phyloP scores from a whole-genome alignment of 495 filamentous ascomycete genomes.

The Penicillium cinerascens region DNA sequence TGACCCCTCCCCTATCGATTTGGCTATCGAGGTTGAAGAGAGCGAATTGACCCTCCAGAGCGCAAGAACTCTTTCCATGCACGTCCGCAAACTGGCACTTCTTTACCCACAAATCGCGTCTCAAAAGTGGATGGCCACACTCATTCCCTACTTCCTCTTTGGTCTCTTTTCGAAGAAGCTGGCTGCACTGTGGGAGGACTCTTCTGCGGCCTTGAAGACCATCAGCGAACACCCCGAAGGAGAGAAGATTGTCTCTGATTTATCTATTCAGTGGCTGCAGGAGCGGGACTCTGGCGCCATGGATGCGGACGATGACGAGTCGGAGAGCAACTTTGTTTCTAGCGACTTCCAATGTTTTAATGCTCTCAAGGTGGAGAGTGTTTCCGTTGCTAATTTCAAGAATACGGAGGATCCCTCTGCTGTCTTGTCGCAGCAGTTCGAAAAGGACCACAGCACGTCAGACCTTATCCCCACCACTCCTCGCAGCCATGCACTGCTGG shows the following conservation, averaged over 20 bases:
- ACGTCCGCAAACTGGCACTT: constrained; percentile 71
- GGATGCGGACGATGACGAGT: constrained; percentile 20
- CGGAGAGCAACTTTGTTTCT: constrained; percentile 27
- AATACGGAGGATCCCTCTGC: constrained; percentile 16
- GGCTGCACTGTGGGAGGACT: constrained; percentile 81
- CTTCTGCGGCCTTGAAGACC: constrained; percentile 66
- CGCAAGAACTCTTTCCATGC: constrained; percentile 71
- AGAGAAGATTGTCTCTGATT: constrained; percentile 66
- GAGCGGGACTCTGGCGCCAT: constrained; percentile 42
- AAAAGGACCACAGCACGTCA: constrained; percentile 32
- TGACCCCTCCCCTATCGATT: constrained; percentile 39
- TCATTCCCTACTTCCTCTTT: constrained; percentile 81
- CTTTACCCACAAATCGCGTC: constrained; percentile 52
- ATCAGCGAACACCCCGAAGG: constrained; percentile 67
- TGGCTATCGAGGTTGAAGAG: constrained; percentile 68
- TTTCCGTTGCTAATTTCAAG: constrained; percentile 33
- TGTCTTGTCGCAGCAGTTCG: constrained; percentile 29
- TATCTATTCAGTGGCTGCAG: constrained; percentile 80
- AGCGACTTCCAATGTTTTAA: constrained; percentile 80
- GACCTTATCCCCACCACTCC: constrained; percentile 44
- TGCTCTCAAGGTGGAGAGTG: constrained; percentile 52
- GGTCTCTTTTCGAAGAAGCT: constrained; percentile 83
- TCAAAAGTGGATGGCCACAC: constrained; percentile 61
- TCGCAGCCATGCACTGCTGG: constrained; percentile 72
- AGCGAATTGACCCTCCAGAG: constrained; percentile 73